Evolutionary conservation across 257 asterid species (phyloP), one percentile per base, ranked within the genome.

Genomic region (Solanum virginianum): DNA sequence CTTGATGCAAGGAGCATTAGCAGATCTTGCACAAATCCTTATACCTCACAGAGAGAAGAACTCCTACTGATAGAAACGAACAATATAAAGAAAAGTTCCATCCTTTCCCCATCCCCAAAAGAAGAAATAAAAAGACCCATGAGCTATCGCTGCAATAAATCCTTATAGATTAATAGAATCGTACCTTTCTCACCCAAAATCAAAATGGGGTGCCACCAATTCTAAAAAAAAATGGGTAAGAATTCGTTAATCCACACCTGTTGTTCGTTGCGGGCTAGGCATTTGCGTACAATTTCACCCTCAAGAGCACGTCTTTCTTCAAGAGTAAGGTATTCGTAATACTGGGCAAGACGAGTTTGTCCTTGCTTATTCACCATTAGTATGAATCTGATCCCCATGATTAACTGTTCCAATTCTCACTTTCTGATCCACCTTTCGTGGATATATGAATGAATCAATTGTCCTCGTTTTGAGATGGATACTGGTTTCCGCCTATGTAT

Each of bases 281-380:
- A 96, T 88, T 96, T 96, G 84, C 99, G 97, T 47, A 96, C 98
- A 84, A 96, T 96, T 93, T 96, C 99, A 45, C 98, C 99, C 89
- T 96, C 99, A 85, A 96, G 98, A 60, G 99, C 95, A 53, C 98
- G 98, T 49, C 99, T 91, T 90, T 96, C 97, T 88, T 96, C 99
- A 53, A 96, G 80, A 75, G 93, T 95, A 29, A 96, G 93, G 91
- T 95, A 95, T 85, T 96, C 99, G 75, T 95, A 96, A 87, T 96
- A 95, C 89, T 95, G 99, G 7, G 99, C 99, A 41, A 96, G 88
- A 71, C 99, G 96, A 45, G 99, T 96, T 90, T 96, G 99, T 8
- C 98, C 99, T 87, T 97, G 99, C 91, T 97, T 97, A 93, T 95
- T 97, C 91, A 97, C 99, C 99, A 97, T 95, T 71, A 97, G 54